Evolutionary conservation across 2,329 filamentous ascomycete genomes (phyloP), one percentile per base, ranked within the genome.

Genomic region (Alternaria viburni): DNA sequence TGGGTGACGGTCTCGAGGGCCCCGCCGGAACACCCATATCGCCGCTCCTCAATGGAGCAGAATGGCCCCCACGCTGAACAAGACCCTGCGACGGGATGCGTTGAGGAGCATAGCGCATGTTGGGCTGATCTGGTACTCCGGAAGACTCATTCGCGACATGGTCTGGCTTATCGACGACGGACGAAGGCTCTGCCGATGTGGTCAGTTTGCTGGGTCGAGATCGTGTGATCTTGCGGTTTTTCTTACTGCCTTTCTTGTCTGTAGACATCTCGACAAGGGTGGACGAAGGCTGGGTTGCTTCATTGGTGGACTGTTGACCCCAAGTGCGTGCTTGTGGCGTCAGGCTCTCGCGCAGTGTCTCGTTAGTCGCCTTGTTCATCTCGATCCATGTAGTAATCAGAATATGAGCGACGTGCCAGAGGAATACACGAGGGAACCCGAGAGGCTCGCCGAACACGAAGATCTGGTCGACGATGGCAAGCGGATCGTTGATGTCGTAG

Each of bases 371-470:
- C 46, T 28, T 26, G 9, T 47, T 30, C 5, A 49, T 15, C n/a
- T 58, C 57, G 15, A 58, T 45, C 66, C 75, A 71, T 19, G 55
- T 44, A 12, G 44, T 54, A n/a, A 74, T 69, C 64, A 79, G 69
- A 19, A 71, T 62, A 41, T 74, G 64, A 41, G 66, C 54, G 21
- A 69, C 71, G 25, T 78, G 72, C 68, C 72, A 79, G 9, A 80
- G 69, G 32, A 79, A 79, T 2, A 57, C 43, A 1, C 66, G 71
- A 32, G 77, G 76, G 47, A 59, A 75, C 2, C 47, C n/a, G 0
- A 59, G 51, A 6, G 46, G 65, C 61, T 79, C 76, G 11, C 69
- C 69, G 10, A 73, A 52, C 36, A 65, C 57, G 47, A 79, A 80
- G 21, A 79, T 63, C 55, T 74, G 68, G 50, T 77, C 67, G 52